phyloP scores from a whole-genome alignment of 352 stramenopile genomes.

The Labyrinthula sp. region DNA sequence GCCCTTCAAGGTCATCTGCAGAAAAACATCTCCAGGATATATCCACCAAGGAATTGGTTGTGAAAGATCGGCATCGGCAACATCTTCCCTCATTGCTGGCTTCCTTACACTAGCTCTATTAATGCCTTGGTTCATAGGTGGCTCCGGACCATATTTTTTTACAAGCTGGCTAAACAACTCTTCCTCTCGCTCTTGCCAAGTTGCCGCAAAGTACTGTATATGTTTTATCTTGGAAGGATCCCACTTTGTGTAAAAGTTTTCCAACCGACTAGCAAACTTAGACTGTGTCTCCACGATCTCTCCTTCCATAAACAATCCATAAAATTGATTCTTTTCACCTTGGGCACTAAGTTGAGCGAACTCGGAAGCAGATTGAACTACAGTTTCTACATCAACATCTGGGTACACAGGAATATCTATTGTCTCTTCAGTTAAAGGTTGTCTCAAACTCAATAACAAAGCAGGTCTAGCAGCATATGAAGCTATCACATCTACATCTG shows the following conservation, averaged over 20 bases:
- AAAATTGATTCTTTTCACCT: too few species aligned
- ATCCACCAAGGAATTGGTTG: constrained; percentile 25
- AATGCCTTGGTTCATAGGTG: constrained; percentile 1
- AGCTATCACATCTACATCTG: constrained; percentile 18
- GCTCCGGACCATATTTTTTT: constrained; percentile 28
- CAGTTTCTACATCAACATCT: too few species aligned
- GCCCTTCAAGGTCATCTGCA: constrained; percentile 5
- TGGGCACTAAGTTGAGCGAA: too few species aligned
- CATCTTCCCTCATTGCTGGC: neutral
- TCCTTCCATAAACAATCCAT: too few species aligned
- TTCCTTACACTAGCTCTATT: too few species aligned
- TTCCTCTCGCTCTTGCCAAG: constrained; percentile 13
- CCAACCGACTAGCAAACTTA: too few species aligned
- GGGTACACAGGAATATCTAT: too few species aligned
- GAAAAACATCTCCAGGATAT: constrained; percentile 12
- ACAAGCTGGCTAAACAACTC: constrained; percentile 9
- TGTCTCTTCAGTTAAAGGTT: too few species aligned
- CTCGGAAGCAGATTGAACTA: too few species aligned
- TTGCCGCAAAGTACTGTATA: constrained; percentile 21
- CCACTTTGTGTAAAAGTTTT: constrained; percentile 12
- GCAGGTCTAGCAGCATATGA: constrained; percentile 3
- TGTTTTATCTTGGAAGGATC: constrained; percentile 15
- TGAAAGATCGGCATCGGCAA: neutral
- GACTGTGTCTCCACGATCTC: too few species aligned
- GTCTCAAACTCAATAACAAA: too few species aligned